These are phyloP conservation scores for Heliocybe sulcata DNA, from an alignment of 1,284 basidiomycete species.

Conservation along the genomic window DNA sequence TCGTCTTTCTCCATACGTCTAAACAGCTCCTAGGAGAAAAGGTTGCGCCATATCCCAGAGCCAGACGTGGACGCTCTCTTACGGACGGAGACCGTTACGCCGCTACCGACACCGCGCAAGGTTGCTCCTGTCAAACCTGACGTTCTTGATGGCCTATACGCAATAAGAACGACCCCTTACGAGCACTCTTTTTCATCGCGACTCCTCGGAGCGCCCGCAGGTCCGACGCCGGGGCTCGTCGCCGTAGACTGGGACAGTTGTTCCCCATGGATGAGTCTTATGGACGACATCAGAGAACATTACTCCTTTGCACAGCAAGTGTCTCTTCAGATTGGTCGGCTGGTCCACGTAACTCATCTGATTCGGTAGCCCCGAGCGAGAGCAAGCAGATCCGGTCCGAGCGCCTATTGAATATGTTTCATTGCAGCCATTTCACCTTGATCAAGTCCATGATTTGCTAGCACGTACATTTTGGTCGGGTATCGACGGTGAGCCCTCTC, in stretches of 20 bases:
- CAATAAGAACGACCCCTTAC: constrained; percentile 55
- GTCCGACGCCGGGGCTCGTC: constrained; percentile 20
- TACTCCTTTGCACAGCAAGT: constrained; percentile 51
- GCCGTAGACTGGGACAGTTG: constrained; percentile 64
- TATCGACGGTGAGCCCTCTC: constrained; percentile 47
- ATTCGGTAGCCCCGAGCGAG: constrained; percentile 45
- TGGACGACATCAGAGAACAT: constrained; percentile 63
- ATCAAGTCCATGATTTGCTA: constrained; percentile 64
- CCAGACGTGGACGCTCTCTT: not conserved
- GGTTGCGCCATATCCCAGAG: not conserved
- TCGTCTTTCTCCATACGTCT: too few species aligned
- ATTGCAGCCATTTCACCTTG: constrained; percentile 50
- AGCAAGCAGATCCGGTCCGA: constrained; percentile 28
- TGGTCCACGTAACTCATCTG: constrained; percentile 1
- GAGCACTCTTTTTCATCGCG: constrained; percentile 57
- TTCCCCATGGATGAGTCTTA: constrained; percentile 66
- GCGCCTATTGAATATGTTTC: constrained; percentile 60
- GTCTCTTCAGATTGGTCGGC: not conserved
- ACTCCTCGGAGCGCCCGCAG: constrained; percentile 30
- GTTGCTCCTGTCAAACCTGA: constrained; percentile 25
- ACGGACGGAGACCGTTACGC: constrained; percentile 7
- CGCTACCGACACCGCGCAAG: constrained; percentile 11
- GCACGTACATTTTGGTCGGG: constrained; percentile 64
- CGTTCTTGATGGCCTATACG: constrained; percentile 45
- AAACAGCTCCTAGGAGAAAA: not conserved